Conservation (phyloP, 2,329 filamentous ascomycete genomes). For the Xylaria sp. region DNA sequence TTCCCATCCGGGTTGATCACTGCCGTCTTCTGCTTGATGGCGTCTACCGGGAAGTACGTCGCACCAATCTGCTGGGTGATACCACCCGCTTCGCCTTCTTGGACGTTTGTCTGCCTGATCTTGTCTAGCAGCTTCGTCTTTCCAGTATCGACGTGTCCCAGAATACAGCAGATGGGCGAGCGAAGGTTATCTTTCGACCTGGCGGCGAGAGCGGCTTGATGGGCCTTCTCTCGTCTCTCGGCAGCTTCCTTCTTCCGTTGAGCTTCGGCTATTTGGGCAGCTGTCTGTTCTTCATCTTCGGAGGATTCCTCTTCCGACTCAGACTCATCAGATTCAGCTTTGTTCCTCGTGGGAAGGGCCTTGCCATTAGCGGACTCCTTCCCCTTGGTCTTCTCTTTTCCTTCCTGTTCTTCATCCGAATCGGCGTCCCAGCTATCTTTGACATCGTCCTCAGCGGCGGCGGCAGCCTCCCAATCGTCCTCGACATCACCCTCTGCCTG, state of each 20-base stretch:
- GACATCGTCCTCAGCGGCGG: constrained; percentile 73
- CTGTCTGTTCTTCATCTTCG: constrained; percentile 75
- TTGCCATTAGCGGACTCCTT: constrained; percentile 31
- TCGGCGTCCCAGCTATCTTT: constrained; percentile 97
- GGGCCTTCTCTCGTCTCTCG: constrained; percentile 83
- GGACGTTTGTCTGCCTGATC: constrained; percentile 96
- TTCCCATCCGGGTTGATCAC: constrained; percentile 89
- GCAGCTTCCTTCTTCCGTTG: constrained; percentile 86
- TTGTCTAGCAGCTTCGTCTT: constrained; percentile 99
- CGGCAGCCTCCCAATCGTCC: constrained; percentile 88
- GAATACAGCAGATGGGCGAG: constrained; percentile 98
- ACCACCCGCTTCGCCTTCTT: constrained; percentile 98
- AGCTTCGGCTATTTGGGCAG: constrained; percentile 70
- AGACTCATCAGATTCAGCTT: constrained; percentile 45
- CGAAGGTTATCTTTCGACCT: constrained; percentile 92
- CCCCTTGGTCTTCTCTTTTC: constrained; percentile 61
- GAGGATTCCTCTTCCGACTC: constrained; percentile 64
- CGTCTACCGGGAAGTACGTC: constrained; percentile 96
- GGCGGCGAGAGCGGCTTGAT: constrained; percentile 88
- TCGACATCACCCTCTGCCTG: constrained; percentile 64
- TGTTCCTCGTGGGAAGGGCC: constrained; percentile 38
- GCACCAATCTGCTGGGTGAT: constrained; percentile 99
- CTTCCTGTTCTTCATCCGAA: constrained; percentile 75
- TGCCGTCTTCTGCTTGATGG: constrained; percentile 86
- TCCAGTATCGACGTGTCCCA: constrained; percentile 99